Evolutionary conservation across 108 stramenopile genomes (phyloP), one percentile per base, ranked within the genome.

Genomic region (Skeletonema menzelii): DNA sequence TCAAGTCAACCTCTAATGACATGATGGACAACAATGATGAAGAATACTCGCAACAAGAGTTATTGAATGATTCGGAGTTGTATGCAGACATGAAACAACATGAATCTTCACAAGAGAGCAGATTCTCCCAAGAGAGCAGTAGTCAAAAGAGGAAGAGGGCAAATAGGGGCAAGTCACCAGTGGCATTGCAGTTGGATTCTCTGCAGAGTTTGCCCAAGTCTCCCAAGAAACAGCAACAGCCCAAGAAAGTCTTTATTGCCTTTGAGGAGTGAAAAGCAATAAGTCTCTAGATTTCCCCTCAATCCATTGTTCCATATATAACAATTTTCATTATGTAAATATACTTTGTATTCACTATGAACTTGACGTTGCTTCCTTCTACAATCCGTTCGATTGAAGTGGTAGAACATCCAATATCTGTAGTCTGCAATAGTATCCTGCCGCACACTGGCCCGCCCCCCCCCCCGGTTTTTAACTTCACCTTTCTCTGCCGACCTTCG

Each of bases 151-250:
- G 59, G 22, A 60, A 60, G 59, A 60, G 37, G 59, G 20, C 20
- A 3, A 60, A 35, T 19, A 35, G 37, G 19, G 37, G 59, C 59
- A 60, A 60, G 8, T 60, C 59, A 20, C 59, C 59, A 0, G 7
- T 53, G 49, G 20, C 49, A 60, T 31, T 11, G n/a, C 59, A 60
- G 28, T 20, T 53, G 7, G 49, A 53, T 53, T 53, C 49, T 2
- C 59, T 60, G 30, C 59, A 60, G 17, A 60, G 34, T 35, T 24
- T 60, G 5, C 59, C 59, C 14, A 60, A 34, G 34, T 60, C 59
- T 31, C 59, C 59, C 13, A 31, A 60, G 59, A 60, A 35, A 34
- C 59, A 60, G 31, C 59, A 35, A 34, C 59, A 60, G 31, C 59
- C 59, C 59, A 60, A 60, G 11, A 60, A 60, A 32, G 59, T 60